Percentiles rank a stretch among this genome's conserved stretches.
These are phyloP conservation scores for Euphorbia corollata DNA, from an alignment of 441 rosid genomes.

Conservation along the genomic window DNA sequence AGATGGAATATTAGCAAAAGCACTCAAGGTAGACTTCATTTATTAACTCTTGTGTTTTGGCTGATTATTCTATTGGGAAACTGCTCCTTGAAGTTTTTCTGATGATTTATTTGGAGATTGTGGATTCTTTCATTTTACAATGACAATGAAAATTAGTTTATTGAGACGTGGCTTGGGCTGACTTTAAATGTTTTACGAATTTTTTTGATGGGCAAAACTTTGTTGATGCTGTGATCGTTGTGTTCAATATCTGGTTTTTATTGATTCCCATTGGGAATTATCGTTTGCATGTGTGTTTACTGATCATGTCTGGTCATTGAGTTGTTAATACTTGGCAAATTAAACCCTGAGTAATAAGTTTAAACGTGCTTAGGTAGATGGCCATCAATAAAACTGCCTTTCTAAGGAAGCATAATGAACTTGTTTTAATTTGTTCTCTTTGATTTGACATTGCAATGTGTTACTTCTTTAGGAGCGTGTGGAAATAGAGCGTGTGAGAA, in stretches of 20 bases:
- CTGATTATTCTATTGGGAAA: constrained; percentile 4
- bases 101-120: constrained; percentile 2
- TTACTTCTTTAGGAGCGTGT: constrained; percentile 58
- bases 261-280: neutral
- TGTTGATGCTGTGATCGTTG: neutral
- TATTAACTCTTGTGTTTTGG: constrained; percentile 14
- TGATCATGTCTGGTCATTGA: neutral
- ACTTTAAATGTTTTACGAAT: neutral
- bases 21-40: constrained; percentile 62
- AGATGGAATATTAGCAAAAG: constrained; percentile 77
- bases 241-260: neutral
- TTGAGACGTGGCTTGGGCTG: neutral
- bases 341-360: constrained; percentile 9
- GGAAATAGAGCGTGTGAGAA: constrained; percentile 58
- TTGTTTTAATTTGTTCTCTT: constrained; percentile 13
- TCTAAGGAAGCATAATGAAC: neutral
- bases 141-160: neutral
- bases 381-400: constrained; percentile 1
- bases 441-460: constrained; percentile 9
- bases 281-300: neutral
- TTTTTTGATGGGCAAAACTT: neutral
- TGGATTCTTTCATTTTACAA: neutral
- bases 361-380: constrained; percentile 7
- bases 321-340: neutral
- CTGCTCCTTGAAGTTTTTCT: constrained; percentile 8